These are phyloP conservation scores for Lindgomyces ingoldianus DNA, from an alignment of 495 filamentous ascomycete genomes.

Conservation along the genomic window DNA sequence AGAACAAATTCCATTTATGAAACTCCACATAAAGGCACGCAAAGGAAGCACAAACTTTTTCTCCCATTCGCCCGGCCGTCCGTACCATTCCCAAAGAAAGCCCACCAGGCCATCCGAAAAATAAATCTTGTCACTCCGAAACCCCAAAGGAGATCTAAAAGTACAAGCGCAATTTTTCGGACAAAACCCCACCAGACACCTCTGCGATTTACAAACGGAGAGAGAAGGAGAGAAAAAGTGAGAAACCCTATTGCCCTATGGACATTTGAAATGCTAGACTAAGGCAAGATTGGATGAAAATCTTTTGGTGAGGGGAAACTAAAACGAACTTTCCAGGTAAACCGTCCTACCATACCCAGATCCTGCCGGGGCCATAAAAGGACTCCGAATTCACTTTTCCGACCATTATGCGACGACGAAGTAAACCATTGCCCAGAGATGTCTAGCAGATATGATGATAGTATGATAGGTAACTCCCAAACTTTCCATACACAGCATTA, in stretches of 20 bases:
- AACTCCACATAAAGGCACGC: background rate
- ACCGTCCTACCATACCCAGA: constrained; percentile 28
- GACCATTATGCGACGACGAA: constrained; percentile 28
- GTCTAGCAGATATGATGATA: constrained; percentile 34
- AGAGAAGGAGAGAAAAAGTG: constrained; percentile 10
- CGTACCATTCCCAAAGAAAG: constrained; percentile 4
- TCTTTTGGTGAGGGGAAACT: constrained; percentile 23
- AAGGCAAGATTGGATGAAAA: constrained; percentile 26
- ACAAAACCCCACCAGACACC: constrained; percentile 5
- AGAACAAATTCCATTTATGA: background rate
- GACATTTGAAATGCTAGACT: constrained; percentile 35
- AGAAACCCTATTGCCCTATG: constrained; percentile 15
- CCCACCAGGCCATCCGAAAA: constrained; percentile 9
- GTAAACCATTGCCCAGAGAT: constrained; percentile 27
- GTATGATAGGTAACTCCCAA: constrained; percentile 16
- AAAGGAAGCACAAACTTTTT: constrained; percentile 2
- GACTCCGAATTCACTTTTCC: constrained; percentile 35
- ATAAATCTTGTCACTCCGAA: constrained; percentile 10
- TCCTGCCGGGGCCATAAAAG: constrained; percentile 15
- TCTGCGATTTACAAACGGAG: constrained; percentile 1
- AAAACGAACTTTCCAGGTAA: constrained; percentile 21
- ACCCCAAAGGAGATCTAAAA: constrained; percentile 18
- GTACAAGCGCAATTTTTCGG: constrained; percentile 12
- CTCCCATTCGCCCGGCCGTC: constrained; percentile 7
- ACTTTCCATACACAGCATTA: constrained; percentile 20